These are phyloP conservation scores for Odontarrhena argentea DNA, from an alignment of 345 rosid species.

Conservation along the genomic window DNA sequence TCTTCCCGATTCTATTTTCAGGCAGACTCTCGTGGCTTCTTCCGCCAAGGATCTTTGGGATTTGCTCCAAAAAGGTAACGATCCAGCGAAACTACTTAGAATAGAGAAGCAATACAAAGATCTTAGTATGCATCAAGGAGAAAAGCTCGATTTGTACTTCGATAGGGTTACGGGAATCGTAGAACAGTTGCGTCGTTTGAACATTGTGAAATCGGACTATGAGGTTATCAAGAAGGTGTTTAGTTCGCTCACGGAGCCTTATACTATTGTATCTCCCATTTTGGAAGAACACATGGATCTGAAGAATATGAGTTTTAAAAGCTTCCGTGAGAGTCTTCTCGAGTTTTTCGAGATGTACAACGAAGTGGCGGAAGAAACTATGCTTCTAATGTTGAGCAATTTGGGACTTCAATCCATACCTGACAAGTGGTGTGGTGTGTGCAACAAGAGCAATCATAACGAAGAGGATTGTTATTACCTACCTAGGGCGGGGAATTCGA, in stretches of 20 bases:
- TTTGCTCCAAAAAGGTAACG: constrained; percentile 21
- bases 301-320: constrained; percentile 8
- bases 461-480: background rate
- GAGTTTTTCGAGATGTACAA: background rate
- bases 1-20: constrained; percentile 16
- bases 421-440: constrained; percentile 4
- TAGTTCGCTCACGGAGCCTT: background rate
- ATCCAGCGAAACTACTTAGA: background rate
- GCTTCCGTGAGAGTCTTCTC: background rate
- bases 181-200: constrained; percentile 7
- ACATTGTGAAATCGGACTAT: constrained; percentile 12
- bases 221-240: constrained; percentile 23
- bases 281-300: constrained; percentile 21
- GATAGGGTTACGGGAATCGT: constrained; percentile 19
- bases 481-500: background rate
- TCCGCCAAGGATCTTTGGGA: constrained; percentile 34
- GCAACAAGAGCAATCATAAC: background rate
- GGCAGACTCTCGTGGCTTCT: constrained; percentile 1
- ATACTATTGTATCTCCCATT: background rate
- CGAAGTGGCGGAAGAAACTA: background rate
- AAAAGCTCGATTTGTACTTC: constrained; percentile 8
- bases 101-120: constrained; percentile 30
- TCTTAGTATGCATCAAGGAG: constrained; percentile 15
- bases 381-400: background rate
- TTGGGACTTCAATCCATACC: background rate